A percentile compares a stretch with the other conserved stretches of the same genome.
phyloP scores from a whole-genome alignment of 2,329 filamentous ascomycete genomes.

The Dothistroma pini region DNA sequence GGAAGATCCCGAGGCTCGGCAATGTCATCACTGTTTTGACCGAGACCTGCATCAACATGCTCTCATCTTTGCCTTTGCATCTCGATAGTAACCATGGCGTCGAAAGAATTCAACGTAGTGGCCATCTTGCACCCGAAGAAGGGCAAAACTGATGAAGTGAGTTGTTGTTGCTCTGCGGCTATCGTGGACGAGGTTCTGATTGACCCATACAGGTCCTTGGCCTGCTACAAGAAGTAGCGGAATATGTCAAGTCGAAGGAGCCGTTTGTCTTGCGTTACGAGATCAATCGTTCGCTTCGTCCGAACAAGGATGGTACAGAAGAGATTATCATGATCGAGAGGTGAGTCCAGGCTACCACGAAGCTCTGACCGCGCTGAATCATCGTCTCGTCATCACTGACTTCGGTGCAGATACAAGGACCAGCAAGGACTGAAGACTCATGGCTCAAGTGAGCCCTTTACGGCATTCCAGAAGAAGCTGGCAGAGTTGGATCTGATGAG shows the following conservation, averaged over 20 bases:
- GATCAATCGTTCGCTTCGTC: constrained; percentile 16
- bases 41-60: background rate
- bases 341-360: constrained; percentile 5
- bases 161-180: background rate
- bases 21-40: background rate
- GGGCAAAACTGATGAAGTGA: constrained; percentile 18
- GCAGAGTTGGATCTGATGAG: constrained; percentile 17
- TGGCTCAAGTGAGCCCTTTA: constrained; percentile 14
- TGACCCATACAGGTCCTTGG: constrained; percentile 9
- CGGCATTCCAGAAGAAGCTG: constrained; percentile 18
- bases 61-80: background rate
- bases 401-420: constrained; percentile 10
- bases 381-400: background rate
- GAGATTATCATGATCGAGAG: constrained; percentile 21
- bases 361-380: background rate
- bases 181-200: background rate
- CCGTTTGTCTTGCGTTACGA: constrained; percentile 15
- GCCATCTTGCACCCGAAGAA: constrained; percentile 19
- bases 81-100: constrained; percentile 8
- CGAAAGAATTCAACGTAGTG: constrained; percentile 17
- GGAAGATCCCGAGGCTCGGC: background rate
- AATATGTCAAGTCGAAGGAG: constrained; percentile 14
- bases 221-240: constrained; percentile 12
- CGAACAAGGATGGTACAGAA: constrained; percentile 17
- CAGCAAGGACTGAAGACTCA: constrained; percentile 14